Base-by-base conservation (phyloP, 257 asterid species). In the Euphrasia confusa region DNA sequence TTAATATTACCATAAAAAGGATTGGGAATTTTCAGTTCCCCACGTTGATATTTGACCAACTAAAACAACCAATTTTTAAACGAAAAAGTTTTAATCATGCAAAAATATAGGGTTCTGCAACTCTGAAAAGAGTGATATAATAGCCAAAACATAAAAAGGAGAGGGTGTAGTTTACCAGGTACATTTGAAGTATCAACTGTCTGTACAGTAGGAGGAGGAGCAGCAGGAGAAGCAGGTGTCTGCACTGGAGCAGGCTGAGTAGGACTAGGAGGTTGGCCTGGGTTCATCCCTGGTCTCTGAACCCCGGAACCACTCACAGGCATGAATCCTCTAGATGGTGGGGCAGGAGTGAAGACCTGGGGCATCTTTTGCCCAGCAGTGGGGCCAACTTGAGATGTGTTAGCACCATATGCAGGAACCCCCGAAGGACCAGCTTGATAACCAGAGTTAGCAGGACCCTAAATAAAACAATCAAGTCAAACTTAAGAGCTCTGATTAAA, bases 171-270 rank as follows among this genome's bases (percentile, higher is more conserved):
- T 42, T 44, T 83, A 89, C 99, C 97, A 63, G 99, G 97, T 13
- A 92, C 99, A 76, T 81, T 89, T 7, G 97, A 86, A 48, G 97
- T 89, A 80, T 86, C 96, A 75, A 81, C 97, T 7, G 97, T 92
- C 77, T 92, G 97, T 66, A 92, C 93, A 21, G 97, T 89, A 44
- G 97, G 95, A 35, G 97, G 97, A 12, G 99, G 96, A 65, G 94
- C 82, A 66, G 96, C 80, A 59, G 97, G 91, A 70, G 91, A 5
- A 66, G 68, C 93, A n/a, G 89, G 77, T 56, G 80, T 63, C 67
- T 81, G 95, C 72, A 65, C 69, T 45, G 87, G 78, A 73, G 85
- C 75, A 17, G 79, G 76, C 66, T 79, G 92, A 60, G 80, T 68
- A 58, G 96, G 96, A 68, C 87, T 84, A 58, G 87, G 75, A 69